Evolutionary conservation across 345 rosid species (phyloP).

Genomic region (Salix dunnii): DNA sequence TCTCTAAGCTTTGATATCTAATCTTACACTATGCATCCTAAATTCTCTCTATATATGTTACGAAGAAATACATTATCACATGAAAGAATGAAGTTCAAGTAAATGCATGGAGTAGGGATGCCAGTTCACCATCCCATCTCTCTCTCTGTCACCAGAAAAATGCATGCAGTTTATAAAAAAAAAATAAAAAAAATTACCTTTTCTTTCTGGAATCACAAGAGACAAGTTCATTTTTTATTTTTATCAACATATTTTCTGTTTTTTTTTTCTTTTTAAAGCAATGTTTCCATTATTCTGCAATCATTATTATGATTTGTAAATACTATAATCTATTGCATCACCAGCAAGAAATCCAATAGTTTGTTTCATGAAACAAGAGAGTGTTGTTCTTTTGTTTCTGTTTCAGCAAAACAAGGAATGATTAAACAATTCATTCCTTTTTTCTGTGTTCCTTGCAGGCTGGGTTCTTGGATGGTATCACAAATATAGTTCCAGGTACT

Average conservation of each 20-base stretch:
- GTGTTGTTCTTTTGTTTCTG: neutral
- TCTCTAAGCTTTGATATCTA: neutral
- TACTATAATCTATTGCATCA: neutral
- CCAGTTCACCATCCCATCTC: too few relatives aligned
- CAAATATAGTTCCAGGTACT: slow-evolving; percentile 91
- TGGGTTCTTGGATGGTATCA: slow-evolving; percentile 80
- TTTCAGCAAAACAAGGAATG: neutral
- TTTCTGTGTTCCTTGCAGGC: slow-evolving; percentile 44
- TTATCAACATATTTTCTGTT: neutral
- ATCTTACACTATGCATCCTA: too few relatives aligned
- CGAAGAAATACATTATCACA: too few relatives aligned
- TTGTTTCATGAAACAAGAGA: neutral
- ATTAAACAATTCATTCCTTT: neutral
- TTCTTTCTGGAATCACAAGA: too few relatives aligned
- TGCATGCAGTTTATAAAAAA: too few relatives aligned
- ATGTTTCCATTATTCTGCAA: neutral
- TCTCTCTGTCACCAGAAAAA: too few relatives aligned
- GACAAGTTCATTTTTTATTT: neutral
- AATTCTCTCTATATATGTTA: too few relatives aligned
- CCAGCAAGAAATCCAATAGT: neutral
- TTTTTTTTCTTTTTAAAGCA: neutral
- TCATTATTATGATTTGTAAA: neutral
- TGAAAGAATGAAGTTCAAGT: too few relatives aligned
- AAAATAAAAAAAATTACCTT: too few relatives aligned
- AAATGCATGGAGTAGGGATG: too few relatives aligned